Conservation (phyloP, 2,329 filamentous ascomycete genomes). For the Sphaerulina vaccinii region DNA sequence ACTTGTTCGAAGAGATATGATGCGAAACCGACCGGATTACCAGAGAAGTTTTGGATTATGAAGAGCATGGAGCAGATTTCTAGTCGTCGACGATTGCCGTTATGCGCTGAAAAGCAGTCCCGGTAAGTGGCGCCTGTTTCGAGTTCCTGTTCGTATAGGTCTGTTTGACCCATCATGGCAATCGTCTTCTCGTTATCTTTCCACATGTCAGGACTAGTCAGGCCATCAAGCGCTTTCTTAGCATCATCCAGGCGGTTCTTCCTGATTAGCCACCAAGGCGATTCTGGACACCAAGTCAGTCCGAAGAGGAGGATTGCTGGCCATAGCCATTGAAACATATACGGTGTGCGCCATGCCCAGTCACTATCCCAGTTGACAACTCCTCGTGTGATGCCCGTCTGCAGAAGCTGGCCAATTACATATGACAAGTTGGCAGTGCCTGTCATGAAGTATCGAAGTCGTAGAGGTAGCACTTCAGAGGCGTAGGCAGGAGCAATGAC, state of each 20-base stretch:
- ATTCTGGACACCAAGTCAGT: slow-evolving; percentile 29
- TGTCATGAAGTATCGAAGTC: slow-evolving; percentile 56
- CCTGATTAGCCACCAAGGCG: slow-evolving; percentile 36
- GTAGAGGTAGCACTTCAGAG: slow-evolving; percentile 60
- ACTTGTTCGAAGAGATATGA: slow-evolving; percentile 7
- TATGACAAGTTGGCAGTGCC: slow-evolving; percentile 60
- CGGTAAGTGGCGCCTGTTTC: slow-evolving; percentile 48
- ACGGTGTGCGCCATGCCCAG: slow-evolving; percentile 42
- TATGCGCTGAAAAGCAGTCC: slow-evolving; percentile 48
- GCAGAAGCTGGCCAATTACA: slow-evolving; percentile 42
- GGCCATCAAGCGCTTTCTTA: slow-evolving; percentile 3
- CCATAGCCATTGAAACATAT: slow-evolving; percentile 41
- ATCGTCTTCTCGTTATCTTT: slow-evolving; percentile 1
- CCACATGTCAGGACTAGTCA: slow-evolving; percentile 21
- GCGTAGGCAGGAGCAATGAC: slow-evolving; percentile 59
- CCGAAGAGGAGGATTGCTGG: slow-evolving; percentile 31
- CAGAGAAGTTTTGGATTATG: slow-evolving; percentile 4
- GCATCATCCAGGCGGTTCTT: slow-evolving; percentile 35
- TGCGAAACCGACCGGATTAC: slow-evolving; percentile 3
- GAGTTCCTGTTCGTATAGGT: slow-evolving; percentile 54
- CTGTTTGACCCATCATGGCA: slow-evolving; percentile 32
- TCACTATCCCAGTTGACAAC: slow-evolving; percentile 19
- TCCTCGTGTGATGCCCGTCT: slow-evolving; percentile 33
- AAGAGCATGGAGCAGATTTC: slow-evolving; percentile 6
- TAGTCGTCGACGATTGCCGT: slow-evolving; percentile 1